phyloP scores from a whole-genome alignment of 495 filamentous ascomycete genomes.

The Penicillium longicatenatum region DNA sequence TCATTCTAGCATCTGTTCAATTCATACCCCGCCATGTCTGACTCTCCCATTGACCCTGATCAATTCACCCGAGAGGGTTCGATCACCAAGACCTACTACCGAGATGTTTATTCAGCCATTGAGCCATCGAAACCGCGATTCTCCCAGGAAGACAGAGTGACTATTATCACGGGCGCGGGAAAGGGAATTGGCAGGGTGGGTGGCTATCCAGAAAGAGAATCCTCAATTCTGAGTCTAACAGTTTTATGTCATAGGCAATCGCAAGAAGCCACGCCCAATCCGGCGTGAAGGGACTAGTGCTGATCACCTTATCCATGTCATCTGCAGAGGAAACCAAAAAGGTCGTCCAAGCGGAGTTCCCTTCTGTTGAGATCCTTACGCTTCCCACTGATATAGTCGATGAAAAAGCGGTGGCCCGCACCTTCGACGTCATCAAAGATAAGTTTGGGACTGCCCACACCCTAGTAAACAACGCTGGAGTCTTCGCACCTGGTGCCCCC shows the following conservation, averaged over 20 bases:
- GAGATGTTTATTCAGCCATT: conserved; percentile 3
- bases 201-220: not conserved
- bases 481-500: conserved; percentile 1
- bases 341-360: conserved; percentile 2
- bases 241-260: not conserved
- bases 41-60: conserved; percentile 4
- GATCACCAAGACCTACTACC: conserved; percentile 4
- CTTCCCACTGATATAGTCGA: not conserved
- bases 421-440: not conserved
- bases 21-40: not conserved
- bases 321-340: conserved; percentile 1
- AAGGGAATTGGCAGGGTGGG: conserved; percentile 1
- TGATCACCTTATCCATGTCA: not conserved
- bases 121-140: not conserved
- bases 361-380: not conserved
- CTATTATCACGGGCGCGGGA: conserved; percentile 2
- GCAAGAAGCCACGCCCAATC: conserved; percentile 1
- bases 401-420: not conserved
- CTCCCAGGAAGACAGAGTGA: not conserved
- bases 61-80: conserved; percentile 3
- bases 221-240: not conserved
- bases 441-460: not conserved
- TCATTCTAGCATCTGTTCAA: not conserved
- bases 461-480: conserved; percentile 1
- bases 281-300: conserved; percentile 1